A percentile compares a stretch with the other conserved stretches of the same genome.
phyloP scores from a whole-genome alignment of 352 stramenopile species.

The Phytophthora boehmeriae region DNA sequence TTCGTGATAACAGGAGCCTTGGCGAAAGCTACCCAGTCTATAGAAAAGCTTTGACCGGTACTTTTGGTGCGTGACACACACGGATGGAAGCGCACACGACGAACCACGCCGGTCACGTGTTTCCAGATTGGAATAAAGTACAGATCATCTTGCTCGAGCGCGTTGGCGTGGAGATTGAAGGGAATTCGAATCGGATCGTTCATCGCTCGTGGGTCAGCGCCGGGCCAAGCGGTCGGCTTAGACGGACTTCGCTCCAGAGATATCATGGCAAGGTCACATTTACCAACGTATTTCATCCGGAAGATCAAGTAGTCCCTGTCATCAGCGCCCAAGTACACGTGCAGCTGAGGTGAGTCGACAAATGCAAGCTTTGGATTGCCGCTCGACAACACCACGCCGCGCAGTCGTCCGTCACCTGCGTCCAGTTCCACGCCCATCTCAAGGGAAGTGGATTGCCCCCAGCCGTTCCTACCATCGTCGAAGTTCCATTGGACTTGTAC shows the following conservation, averaged over 20 bases:
- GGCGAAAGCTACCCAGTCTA: slow-evolving; percentile 74
- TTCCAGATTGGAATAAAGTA: slow-evolving; percentile 74
- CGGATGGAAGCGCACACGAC: slow-evolving; percentile 67
- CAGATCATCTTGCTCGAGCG: slow-evolving; percentile 39
- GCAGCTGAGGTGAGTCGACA: slow-evolving; percentile 66
- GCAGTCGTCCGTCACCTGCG: slow-evolving; percentile 47
- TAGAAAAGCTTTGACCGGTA: slow-evolving; percentile 68
- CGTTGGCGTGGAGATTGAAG: slow-evolving; percentile 43
- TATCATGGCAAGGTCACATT: slow-evolving; percentile 63
- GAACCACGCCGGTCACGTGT: slow-evolving; percentile 59
- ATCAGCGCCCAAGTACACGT: slow-evolving; percentile 50
- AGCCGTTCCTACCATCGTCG: slow-evolving; percentile 59
- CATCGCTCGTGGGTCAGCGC: slow-evolving; percentile 39
- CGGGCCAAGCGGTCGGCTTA: slow-evolving; percentile 37
- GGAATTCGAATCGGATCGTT: slow-evolving; percentile 59
- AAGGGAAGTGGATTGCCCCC: slow-evolving; percentile 60
- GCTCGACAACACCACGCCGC: slow-evolving; percentile 48
- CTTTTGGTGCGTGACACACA: slow-evolving; percentile 34
- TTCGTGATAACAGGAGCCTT: slow-evolving; percentile 78
- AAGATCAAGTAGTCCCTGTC: slow-evolving; percentile 62
- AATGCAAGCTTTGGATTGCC: slow-evolving; percentile 41
- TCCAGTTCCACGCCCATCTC: slow-evolving; percentile 75
- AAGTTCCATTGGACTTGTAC: slow-evolving; percentile 67
- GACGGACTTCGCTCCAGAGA: slow-evolving; percentile 49
- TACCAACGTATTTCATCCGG: slow-evolving; percentile 63